Evolutionary conservation across 1,284 basidiomycete species (phyloP).

Genomic region (Moniliella sp.): DNA sequence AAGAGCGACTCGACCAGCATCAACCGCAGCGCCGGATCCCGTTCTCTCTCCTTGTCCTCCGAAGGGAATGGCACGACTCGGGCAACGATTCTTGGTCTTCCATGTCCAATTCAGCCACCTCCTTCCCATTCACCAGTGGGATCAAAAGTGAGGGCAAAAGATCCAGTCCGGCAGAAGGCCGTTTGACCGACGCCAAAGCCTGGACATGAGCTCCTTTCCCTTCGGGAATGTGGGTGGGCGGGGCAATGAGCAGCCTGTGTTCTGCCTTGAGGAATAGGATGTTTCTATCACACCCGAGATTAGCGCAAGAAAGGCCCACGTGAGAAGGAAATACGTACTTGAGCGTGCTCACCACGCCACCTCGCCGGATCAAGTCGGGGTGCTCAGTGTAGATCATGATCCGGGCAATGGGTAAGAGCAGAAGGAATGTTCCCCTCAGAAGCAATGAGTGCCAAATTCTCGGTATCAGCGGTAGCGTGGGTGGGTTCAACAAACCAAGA

Average conservation of each 20-base stretch:
- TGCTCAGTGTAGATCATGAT: constrained; percentile 31
- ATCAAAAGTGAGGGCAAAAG: constrained; percentile 45
- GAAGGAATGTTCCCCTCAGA: neutral
- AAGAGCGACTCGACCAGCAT: constrained; percentile 73
- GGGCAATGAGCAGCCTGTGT: constrained; percentile 22
- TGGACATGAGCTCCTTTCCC: constrained; percentile 4
- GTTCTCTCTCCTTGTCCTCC: constrained; percentile 64
- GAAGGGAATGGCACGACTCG: constrained; percentile 63
- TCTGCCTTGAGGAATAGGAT: constrained; percentile 26
- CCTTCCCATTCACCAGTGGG: constrained; percentile 79
- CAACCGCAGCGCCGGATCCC: constrained; percentile 55
- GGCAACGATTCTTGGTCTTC: constrained; percentile 76
- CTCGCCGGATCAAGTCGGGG: constrained; percentile 27
- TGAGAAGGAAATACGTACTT: constrained; percentile 11
- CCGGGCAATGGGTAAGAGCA: constrained; percentile 26
- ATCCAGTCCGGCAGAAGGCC: constrained; percentile 22
- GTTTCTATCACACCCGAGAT: constrained; percentile 5
- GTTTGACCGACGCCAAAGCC: constrained; percentile 9
- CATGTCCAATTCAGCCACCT: constrained; percentile 34
- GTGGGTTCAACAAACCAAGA: neutral
- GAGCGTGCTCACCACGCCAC: constrained; percentile 27
- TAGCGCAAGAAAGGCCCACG: neutral
- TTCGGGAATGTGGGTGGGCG: constrained; percentile 6
- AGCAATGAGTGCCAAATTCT: neutral
- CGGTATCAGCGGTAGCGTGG: neutral